Evolutionary conservation across 192 early-diverging fungal species (phyloP), one percentile per base, ranked within the genome.

Genomic region (Podila clonocystis): DNA sequence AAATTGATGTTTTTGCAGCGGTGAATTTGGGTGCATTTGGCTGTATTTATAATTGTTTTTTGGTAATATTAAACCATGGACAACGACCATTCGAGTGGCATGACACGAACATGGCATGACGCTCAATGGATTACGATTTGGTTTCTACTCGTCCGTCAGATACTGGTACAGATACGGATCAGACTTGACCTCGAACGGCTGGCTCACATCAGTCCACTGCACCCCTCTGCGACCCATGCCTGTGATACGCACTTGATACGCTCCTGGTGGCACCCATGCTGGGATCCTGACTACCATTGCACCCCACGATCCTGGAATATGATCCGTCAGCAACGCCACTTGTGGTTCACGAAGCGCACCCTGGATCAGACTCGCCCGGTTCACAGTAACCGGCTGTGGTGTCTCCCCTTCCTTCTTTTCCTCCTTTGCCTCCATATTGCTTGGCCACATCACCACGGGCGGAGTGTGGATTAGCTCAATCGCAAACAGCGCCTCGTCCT

Each of bases 181-280:
- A 6, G 77, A 80, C 33, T 69, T 65, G 19, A 80, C 77, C 4
- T 26, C 59, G 52, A 80, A 69, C 8, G 65, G 77, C 67, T 80
- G 77, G 38, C 66, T 69, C 9, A 80, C 70, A 68, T 80, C 77
- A n/a, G 24, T 71, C 70, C 70, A 72, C 55, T 65, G n/a, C 30
- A 61, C 26, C 3, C 70, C 70, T 17, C 41, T 30, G 9, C 22
- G 28, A 11, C 52, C 60, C 1, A 48, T 13, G 0, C 70, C 77
- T 11, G 22, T 31, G 15, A 80, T 13, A 0, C 77, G 70, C 3
- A 73, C 20, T 22, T 80, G 77, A 28, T 69, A 80, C 4, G 58
- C 52, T 11, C 71, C 77, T 41, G 61, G 26, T 3, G 24, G 38
- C 5, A 80, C 70, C 77, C 77, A 73, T 3, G 68, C 50, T 20